Percentiles rank a stretch among this genome's conserved stretches.
phyloP scores from a whole-genome alignment of 2,329 filamentous ascomycete species.

The Thelonectria rubi region DNA sequence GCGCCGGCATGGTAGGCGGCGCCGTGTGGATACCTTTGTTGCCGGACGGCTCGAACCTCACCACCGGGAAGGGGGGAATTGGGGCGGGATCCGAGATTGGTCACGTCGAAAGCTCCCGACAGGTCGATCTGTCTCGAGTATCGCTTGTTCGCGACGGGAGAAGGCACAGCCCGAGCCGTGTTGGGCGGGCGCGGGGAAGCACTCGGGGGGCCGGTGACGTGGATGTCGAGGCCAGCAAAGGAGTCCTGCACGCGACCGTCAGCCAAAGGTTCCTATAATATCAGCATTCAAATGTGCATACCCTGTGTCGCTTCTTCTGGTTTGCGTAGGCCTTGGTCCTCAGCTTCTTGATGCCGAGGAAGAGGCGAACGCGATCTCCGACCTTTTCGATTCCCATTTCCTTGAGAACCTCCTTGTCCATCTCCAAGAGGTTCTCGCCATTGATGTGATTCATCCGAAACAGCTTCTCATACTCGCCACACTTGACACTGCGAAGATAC shows the following conservation, averaged over 20 bases:
- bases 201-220: constrained; percentile 53
- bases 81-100: constrained; percentile 71
- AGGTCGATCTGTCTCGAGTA: constrained; percentile 70
- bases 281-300: constrained; percentile 54
- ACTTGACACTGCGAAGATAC: constrained; percentile 91
- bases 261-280: constrained; percentile 14
- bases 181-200: constrained; percentile 63
- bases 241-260: constrained; percentile 70
- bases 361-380: constrained; percentile 92
- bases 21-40: constrained; percentile 66
- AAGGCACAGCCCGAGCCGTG: constrained; percentile 61
- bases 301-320: constrained; percentile 85
- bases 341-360: constrained; percentile 84
- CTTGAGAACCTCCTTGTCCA: constrained; percentile 95
- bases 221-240: constrained; percentile 78
- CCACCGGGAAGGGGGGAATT: constrained; percentile 69
- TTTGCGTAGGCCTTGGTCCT: constrained; percentile 79
- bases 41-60: constrained; percentile 62
- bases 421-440: constrained; percentile 94
- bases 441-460: constrained; percentile 96
- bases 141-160: constrained; percentile 61
- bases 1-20: constrained; percentile 58
- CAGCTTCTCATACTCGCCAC: constrained; percentile 89
- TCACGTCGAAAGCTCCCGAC: constrained; percentile 52
- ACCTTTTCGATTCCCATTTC: constrained; percentile 99